Conservation (phyloP, 139 green algal species). For the Picocystis salinarum region DNA sequence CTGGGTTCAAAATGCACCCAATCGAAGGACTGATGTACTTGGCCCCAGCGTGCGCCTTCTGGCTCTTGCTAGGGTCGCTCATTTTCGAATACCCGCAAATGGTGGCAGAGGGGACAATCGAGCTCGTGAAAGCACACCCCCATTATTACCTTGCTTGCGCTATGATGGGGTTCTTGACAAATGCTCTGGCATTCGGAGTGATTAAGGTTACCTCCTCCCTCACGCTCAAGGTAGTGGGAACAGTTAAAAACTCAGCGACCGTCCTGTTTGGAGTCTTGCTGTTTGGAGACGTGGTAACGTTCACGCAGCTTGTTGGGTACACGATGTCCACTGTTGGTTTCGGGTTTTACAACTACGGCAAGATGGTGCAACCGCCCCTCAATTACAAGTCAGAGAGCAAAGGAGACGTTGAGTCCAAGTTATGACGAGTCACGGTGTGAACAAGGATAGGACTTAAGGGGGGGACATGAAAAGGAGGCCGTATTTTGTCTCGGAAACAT, state of each 20-base stretch:
- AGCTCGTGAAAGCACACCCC: conserved; percentile 13
- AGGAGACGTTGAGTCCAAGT: too few relatives aligned
- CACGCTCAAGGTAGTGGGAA: conserved; percentile 33
- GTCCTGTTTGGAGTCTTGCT: conserved; percentile 51
- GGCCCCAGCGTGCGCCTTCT: conserved; percentile 57
- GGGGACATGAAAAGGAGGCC: too few relatives aligned
- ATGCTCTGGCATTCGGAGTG: conserved; percentile 57
- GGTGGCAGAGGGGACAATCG: conserved; percentile 11
- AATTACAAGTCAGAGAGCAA: too few relatives aligned
- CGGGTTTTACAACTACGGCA: not conserved
- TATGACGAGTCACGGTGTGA: too few relatives aligned
- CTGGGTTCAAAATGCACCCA: conserved; percentile 64
- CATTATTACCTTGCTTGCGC: conserved; percentile 36
- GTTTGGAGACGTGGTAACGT: conserved; percentile 41
- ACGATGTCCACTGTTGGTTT: too few relatives aligned
- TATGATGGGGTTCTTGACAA: conserved; percentile 66
- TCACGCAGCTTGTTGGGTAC: conserved; percentile 17
- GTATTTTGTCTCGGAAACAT: too few relatives aligned
- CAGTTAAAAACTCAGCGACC: conserved; percentile 65
- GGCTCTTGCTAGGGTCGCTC: conserved; percentile 38
- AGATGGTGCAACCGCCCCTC: too few relatives aligned
- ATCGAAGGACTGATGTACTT: conserved; percentile 77
- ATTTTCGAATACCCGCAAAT: conserved; percentile 36
- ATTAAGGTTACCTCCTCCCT: conserved; percentile 58
- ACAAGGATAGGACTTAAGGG: too few relatives aligned